A percentile compares a stretch with the other conserved stretches of the same genome.
Conservation (phyloP, 2,329 filamentous ascomycete genomes). For the Colletotrichum agaves region DNA sequence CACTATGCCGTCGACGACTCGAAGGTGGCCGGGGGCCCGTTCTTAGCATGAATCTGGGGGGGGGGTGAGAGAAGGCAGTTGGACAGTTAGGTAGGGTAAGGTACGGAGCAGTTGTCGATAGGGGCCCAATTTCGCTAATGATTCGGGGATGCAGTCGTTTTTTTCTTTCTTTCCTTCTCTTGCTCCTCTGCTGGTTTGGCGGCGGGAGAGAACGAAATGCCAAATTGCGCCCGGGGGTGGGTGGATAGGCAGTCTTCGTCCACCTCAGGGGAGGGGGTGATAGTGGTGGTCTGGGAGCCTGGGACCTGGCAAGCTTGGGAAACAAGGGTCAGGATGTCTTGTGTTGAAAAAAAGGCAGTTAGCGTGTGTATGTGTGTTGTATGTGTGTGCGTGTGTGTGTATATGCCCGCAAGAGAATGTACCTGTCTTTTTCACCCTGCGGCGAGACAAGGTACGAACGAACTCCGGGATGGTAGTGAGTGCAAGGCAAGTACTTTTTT, state of each 20-base stretch:
- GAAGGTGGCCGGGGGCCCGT: slow-evolving; percentile 40
- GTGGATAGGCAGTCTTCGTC: slow-evolving; percentile 1
- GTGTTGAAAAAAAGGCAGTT: neutral
- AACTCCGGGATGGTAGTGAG: neutral
- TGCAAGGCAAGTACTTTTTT: neutral
- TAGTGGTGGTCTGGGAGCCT: slow-evolving; percentile 21
- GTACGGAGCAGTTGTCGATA: slow-evolving; percentile 39
- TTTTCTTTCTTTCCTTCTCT: neutral
- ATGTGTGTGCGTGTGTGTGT: neutral
- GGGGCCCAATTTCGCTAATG: slow-evolving; percentile 56
- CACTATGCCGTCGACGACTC: slow-evolving; percentile 36
- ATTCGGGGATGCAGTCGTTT: slow-evolving; percentile 42
- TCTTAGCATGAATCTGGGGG: slow-evolving; percentile 48
- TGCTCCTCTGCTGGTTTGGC: neutral
- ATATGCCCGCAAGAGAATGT: neutral
- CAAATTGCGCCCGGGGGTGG: slow-evolving; percentile 33
- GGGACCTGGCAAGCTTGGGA: slow-evolving; percentile 27
- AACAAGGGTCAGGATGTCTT: slow-evolving; percentile 22
- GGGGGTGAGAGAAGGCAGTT: slow-evolving; percentile 40
- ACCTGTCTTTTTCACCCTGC: neutral
- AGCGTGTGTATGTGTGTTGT: neutral
- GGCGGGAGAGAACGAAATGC: neutral
- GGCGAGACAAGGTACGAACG: neutral
- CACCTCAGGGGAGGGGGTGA: slow-evolving; percentile 8
- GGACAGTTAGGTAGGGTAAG: slow-evolving; percentile 40